Base-by-base conservation (phyloP, 352 stramenopile species). In the Globisporangium splendens region DNA sequence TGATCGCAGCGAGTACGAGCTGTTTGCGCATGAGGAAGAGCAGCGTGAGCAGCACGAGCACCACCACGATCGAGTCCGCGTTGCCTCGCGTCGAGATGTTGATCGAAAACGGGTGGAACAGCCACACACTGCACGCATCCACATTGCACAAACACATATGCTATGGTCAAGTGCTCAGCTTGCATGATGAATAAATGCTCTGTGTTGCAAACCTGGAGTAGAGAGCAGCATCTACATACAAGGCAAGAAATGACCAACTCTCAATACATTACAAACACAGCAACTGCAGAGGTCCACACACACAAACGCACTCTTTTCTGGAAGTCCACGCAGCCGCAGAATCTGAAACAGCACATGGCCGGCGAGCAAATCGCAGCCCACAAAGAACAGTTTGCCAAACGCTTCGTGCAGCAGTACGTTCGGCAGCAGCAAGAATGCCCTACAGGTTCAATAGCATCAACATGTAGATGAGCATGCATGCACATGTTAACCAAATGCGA, bases 31-130 rank as follows among this genome's bases (percentile, higher is more conserved):
- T 86, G 54, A 95, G 79, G 21, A 94, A 56, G 24, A 89, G 68
- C 22, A 98, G 74, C 10, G 94, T 92, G 4, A 98, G 62, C 54
- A 99, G 72, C 52, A 99, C 95, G 20, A 99, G 75, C 43, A 96
- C 63, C 49, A 90, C 89, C 54, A 97, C 90, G 51, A 99, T 84
- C 44, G 91, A 93, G 71, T 99, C 98, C 12, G 96, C 88, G 56
- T 97, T 99, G 46, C 98, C 98, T 39, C 98, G 83, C n/a, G 97
- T 99, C 56, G 96, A 99, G 67, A 99, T 99, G 59, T 99, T 99
- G 50, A 99, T 95, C 17, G 96, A 95, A 54, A 99, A 91, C 17
- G 97, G 97, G 66, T 99, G 98, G 59, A 98, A 99, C n/a, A 99
- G 70, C 96, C 97, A 99, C 21, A 98, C 65, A 44, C 79, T 86